These are phyloP conservation scores for button mushroom (Agaricus bisporus) DNA, from an alignment of 768 basidiomycete genomes.

Conservation along the genomic window DNA sequence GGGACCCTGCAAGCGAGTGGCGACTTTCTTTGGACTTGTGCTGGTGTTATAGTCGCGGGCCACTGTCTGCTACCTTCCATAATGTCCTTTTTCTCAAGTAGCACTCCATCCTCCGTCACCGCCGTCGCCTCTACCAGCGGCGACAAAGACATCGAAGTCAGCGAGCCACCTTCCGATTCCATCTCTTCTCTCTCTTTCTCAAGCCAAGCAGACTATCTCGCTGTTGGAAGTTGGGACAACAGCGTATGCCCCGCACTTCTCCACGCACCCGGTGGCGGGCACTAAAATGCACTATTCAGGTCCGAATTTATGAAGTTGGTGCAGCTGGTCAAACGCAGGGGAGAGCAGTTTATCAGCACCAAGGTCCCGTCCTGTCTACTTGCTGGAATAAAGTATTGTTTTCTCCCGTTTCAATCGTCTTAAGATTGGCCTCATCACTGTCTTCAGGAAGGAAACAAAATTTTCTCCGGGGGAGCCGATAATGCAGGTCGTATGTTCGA, in stretches of 20 bases:
- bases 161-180: constrained; percentile 79
- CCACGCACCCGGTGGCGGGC: constrained; percentile 5
- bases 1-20: constrained; percentile 4
- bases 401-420: background rate
- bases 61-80: constrained; percentile 15
- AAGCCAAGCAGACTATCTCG: constrained; percentile 80
- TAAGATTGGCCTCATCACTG: constrained; percentile 7
- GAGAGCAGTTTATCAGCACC: constrained; percentile 87
- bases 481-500: constrained; percentile 95
- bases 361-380: constrained; percentile 82
- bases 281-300: constrained; percentile 40
- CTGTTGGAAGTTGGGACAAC: constrained; percentile 93
- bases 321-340: constrained; percentile 75
- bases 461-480: constrained; percentile 91
- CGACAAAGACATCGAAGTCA: constrained; percentile 78
- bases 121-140: constrained; percentile 32
- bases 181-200: constrained; percentile 85
- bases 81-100: constrained; percentile 37
- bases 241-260: constrained; percentile 47
- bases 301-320: constrained; percentile 88
- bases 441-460: constrained; percentile 77
- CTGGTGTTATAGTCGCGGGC: constrained; percentile 1
- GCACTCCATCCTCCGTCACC: constrained; percentile 22
- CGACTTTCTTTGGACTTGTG: background rate
- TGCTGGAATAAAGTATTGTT: constrained; percentile 84